phyloP scores from a whole-genome alignment of 1,284 basidiomycete genomes.

The Xerocomus minutiporus region DNA sequence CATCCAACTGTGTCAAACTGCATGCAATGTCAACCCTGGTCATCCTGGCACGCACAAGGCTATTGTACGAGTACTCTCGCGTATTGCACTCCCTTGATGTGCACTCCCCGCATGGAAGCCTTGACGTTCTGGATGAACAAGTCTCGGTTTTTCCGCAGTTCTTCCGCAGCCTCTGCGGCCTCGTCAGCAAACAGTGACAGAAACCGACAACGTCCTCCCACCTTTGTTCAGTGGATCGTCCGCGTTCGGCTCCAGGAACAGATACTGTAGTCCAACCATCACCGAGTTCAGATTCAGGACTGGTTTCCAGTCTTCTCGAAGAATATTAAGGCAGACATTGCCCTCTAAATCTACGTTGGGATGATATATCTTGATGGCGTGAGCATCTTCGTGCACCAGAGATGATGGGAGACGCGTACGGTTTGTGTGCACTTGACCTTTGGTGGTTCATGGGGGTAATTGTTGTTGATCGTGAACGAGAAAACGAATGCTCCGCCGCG shows the following conservation, averaged over 20 bases:
- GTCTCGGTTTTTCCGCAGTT: conserved; percentile 81
- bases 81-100: conserved; percentile 73
- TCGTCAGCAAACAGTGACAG: conserved; percentile 12
- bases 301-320: conserved; percentile 99
- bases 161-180: conserved; percentile 84
- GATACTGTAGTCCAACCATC: conserved; percentile 96
- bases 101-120: conserved; percentile 74
- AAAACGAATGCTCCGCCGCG: conserved; percentile 92
- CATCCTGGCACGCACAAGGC: conserved; percentile 2
- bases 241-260: conserved; percentile 98
- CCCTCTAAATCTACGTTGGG: conserved; percentile 98
- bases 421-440: conserved; percentile 98
- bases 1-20: conserved; percentile 1
- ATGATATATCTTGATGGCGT: conserved; percentile 82
- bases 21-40: not conserved
- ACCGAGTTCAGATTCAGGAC: conserved; percentile 96
- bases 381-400: not conserved
- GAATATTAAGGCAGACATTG: conserved; percentile 95
- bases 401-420: conserved; percentile 43
- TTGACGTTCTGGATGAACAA: conserved; percentile 81
- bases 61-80: conserved; percentile 63
- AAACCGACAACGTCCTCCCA: conserved; percentile 34
- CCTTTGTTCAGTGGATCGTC: conserved; percentile 99
- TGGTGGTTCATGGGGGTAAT: conserved; percentile 98
- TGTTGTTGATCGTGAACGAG: conserved; percentile 93